These are phyloP conservation scores for Dothidotthia symphoricarpi DNA, from an alignment of 2,329 filamentous ascomycete species.

Conservation along the genomic window DNA sequence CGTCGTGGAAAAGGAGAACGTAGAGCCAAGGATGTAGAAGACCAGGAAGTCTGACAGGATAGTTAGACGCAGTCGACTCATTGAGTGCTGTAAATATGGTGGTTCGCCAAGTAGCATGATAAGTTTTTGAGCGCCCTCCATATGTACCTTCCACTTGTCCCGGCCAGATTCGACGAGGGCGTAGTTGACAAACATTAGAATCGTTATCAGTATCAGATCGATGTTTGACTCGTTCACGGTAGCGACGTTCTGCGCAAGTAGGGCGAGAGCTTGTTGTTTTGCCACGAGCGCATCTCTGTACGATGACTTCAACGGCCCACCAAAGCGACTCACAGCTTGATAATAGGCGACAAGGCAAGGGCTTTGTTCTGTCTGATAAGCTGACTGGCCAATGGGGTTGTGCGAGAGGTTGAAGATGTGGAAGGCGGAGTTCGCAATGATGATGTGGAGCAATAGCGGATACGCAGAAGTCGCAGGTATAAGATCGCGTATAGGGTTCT, in stretches of 20 bases:
- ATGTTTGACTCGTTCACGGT: slow-evolving; percentile 32
- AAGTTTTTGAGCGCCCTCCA: slow-evolving; percentile 52
- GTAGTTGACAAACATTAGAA: slow-evolving; percentile 52
- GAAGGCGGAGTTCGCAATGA: slow-evolving; percentile 51
- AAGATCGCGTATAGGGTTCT: slow-evolving; percentile 52
- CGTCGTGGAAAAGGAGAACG: slow-evolving; percentile 29
- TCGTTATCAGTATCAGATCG: slow-evolving; percentile 48
- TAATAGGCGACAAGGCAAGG: slow-evolving; percentile 36
- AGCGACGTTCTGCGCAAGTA: slow-evolving; percentile 40
- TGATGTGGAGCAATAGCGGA: slow-evolving; percentile 48
- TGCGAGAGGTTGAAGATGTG: slow-evolving; percentile 45
- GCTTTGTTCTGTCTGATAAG: slow-evolving; percentile 33
- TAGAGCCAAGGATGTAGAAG: slow-evolving; percentile 38
- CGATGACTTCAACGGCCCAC: slow-evolving; percentile 31
- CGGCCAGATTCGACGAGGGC: slow-evolving; percentile 53
- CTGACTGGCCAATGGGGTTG: slow-evolving; percentile 36
- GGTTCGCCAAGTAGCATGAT: slow-evolving; percentile 42
- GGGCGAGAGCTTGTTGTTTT: slow-evolving; percentile 49
- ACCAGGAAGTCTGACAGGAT: slow-evolving; percentile 40
- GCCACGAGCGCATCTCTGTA: slow-evolving; percentile 45
- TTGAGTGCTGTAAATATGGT: slow-evolving; percentile 26
- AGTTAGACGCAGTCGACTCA: slow-evolving; percentile 34
- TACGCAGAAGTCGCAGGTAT: slow-evolving; percentile 47
- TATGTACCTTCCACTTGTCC: slow-evolving; percentile 53
- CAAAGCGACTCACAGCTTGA: slow-evolving; percentile 42